Conservation (phyloP, 306 rosid species). For the Ceratonia siliqua region DNA sequence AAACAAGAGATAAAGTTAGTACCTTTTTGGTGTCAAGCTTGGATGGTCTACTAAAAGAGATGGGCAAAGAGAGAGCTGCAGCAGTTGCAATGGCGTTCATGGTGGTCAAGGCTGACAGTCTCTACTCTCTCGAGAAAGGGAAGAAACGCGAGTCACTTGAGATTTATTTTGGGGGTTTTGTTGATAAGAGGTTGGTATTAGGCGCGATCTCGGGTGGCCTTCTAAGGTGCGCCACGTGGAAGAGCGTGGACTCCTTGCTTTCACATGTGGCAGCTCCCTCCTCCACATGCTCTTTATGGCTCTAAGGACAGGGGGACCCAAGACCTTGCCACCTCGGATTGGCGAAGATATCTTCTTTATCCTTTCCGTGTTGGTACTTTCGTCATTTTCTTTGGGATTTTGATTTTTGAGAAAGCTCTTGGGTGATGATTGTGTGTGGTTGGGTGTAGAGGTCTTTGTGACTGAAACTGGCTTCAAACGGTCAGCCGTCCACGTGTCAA, state of each 20-base stretch:
- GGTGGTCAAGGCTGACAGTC: conserved; percentile 46
- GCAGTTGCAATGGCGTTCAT: conserved; percentile 84
- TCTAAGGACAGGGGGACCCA: conserved; percentile 43
- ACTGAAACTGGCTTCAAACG: too few species aligned
- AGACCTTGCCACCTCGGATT: conserved; percentile 63
- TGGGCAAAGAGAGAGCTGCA: conserved; percentile 71
- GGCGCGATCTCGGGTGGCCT: conserved; percentile 76
- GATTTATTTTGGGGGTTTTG: conserved; percentile 35
- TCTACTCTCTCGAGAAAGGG: conserved; percentile 13
- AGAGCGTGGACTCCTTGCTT: background rate
- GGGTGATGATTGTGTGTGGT: too few species aligned
- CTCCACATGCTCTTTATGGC: conserved; percentile 55
- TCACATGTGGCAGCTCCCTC: conserved; percentile 49
- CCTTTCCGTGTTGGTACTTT: conserved; percentile 35
- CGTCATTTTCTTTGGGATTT: conserved; percentile 23
- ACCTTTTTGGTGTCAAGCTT: conserved; percentile 70
- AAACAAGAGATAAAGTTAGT: background rate
- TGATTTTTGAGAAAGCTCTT: background rate
- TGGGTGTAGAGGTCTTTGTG: too few species aligned
- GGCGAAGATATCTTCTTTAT: conserved; percentile 46
- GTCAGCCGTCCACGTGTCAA: too few species aligned
- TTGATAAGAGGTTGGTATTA: conserved; percentile 70
- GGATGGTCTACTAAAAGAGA: conserved; percentile 51
- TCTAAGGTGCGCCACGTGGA: conserved; percentile 69
- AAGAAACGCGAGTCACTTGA: conserved; percentile 29